Base-by-base conservation (phyloP, 2,329 filamentous ascomycete species). In the Dactylellina drechsleri region DNA sequence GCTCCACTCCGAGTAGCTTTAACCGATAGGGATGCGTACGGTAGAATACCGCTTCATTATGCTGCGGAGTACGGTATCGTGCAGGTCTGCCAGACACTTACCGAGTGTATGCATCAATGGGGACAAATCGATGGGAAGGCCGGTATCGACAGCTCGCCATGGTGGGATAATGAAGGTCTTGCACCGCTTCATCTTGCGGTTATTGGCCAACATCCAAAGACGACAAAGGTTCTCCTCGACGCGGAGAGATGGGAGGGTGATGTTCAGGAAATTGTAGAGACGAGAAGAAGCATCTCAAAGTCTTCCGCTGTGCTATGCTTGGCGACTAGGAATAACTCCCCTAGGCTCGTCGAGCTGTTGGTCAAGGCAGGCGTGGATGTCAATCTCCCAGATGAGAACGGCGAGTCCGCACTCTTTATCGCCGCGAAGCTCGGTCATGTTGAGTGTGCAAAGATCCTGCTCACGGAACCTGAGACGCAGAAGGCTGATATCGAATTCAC, bases 51-150 rank as follows among this genome's bases (percentile, higher is more conserved):
- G 0, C 85, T 98, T 10, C 94, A 98, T 81, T 97, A 97, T 80
- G 93, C 93, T 1, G 94, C 95, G 0, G 93, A 98, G 81, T 97
- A 96, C 80, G 95, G 95, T 1, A 93, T 97, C 79, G 91, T 95
- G 2, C 88, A 92, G n/a, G 90, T 97, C 8, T 97, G 92, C 80
- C 87, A 96, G 80, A 86, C 93, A 23, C 87, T 98, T 78, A 93
- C 97, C 83, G 89, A 90, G 77, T 90, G 91, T 79, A 93, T 99
- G 89, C 91, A 94, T 80, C 86, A 89, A 23, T 98, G 94, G 94
- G 87, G 87, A 15, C 89, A 96, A 79, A 97, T 97, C 80, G 87
- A 96, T 79, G 89, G 93, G 28, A 88, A 89, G 41, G 86, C 92
- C 76, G 93, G 93, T 8, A 96, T 99, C 58, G 94, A 98, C 81